Conservation (phyloP, 2,329 filamentous ascomycete species). For the Periconia macrospinosa region DNA sequence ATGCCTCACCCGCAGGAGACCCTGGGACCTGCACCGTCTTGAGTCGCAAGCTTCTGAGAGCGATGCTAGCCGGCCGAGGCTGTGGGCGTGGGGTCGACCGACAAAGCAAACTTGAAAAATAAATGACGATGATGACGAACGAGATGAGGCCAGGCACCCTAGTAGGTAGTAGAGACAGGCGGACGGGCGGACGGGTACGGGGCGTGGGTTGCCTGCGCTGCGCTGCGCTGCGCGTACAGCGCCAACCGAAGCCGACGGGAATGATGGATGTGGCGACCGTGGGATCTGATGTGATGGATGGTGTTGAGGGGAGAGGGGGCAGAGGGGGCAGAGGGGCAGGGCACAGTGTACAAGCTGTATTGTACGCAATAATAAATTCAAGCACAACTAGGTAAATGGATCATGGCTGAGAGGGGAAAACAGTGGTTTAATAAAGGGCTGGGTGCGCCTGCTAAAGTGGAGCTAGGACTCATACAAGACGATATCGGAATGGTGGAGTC, state of each 20-base stretch:
- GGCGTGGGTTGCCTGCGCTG: constrained; percentile 18
- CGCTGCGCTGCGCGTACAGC: constrained; percentile 22
- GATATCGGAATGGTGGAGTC: constrained; percentile 29
- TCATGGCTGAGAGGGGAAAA: constrained; percentile 10
- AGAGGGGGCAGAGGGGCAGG: neutral
- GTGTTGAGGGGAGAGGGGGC: constrained; percentile 5
- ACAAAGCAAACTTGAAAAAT: constrained; percentile 16
- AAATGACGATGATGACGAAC: neutral
- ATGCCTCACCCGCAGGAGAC: constrained; percentile 22
- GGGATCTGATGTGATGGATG: neutral
- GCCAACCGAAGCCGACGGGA: constrained; percentile 21
- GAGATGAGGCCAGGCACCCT: too few relatives aligned
- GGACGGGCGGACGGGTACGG: neutral
- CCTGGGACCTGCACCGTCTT: constrained; percentile 23
- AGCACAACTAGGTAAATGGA: too few relatives aligned
- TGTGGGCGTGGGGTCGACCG: constrained; percentile 27
- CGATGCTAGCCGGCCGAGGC: constrained; percentile 24
- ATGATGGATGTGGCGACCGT: constrained; percentile 5
- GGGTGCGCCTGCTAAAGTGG: constrained; percentile 20
- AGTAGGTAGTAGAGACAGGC: too few relatives aligned
- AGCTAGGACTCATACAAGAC: constrained; percentile 21
- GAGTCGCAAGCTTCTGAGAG: constrained; percentile 17
- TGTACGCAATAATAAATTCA: too few relatives aligned
- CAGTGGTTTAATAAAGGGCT: constrained; percentile 30
- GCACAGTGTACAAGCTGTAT: neutral